A percentile compares a stretch with the other conserved stretches of the same genome.
These are phyloP conservation scores for Phytophthora colocasiae DNA, from an alignment of 352 stramenopile genomes.

Conservation along the genomic window DNA sequence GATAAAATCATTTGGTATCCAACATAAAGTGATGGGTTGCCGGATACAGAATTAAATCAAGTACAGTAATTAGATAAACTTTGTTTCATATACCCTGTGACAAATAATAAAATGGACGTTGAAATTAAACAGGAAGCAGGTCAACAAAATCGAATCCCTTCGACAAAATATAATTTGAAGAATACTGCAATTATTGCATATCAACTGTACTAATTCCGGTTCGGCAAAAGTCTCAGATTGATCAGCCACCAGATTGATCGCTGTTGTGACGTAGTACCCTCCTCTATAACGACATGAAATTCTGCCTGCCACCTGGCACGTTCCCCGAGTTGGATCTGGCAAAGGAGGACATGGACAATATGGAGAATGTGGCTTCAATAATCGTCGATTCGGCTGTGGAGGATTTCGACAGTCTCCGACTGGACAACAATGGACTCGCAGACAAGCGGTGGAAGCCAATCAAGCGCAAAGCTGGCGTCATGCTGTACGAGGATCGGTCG, in stretches of 20 bases:
- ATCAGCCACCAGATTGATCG: conserved; percentile 8
- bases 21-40: conserved; percentile 2
- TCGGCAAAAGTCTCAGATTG: no score
- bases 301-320: conserved; percentile 41
- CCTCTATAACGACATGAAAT: conserved; percentile 33
- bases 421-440: conserved; percentile 21
- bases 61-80: not conserved
- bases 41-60: conserved; percentile 9
- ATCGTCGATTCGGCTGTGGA: conserved; percentile 42
- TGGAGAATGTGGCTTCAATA: conserved; percentile 41
- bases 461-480: conserved; percentile 43
- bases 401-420: conserved; percentile 36
- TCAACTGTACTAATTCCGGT: conserved; percentile 10
- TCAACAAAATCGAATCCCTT: not conserved
- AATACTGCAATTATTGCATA: no score
- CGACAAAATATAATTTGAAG: not conserved
- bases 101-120: no score
- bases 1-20: not conserved
- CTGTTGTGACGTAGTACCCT: conserved; percentile 1
- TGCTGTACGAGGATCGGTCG: conserved; percentile 40
- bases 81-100: not conserved
- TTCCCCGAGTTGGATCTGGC: conserved; percentile 51
- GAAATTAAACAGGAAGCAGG: no score
- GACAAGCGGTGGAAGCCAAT: conserved; percentile 44
- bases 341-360: conserved; percentile 46